Conservation (phyloP, 2,329 filamentous ascomycete genomes). For the Periconia sp. region DNA sequence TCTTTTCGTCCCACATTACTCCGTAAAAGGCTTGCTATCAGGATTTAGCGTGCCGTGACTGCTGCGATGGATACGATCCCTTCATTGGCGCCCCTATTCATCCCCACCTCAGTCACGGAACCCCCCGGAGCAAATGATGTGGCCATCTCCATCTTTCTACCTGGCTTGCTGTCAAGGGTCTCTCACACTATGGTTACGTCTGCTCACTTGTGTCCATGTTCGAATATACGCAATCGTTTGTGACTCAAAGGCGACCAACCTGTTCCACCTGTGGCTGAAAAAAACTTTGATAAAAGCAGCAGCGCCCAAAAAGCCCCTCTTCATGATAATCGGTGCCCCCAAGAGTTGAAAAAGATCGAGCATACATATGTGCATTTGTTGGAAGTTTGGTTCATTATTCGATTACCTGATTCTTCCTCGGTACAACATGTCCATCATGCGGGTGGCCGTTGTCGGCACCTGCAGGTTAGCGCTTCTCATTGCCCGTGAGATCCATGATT, state of each 20-base stretch:
- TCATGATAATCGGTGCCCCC: slow-evolving; percentile 8
- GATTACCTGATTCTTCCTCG: neutral
- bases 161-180: neutral
- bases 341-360: slow-evolving; percentile 9
- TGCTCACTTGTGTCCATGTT: slow-evolving; percentile 5
- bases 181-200: neutral
- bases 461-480: slow-evolving; percentile 62
- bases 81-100: slow-evolving; percentile 20
- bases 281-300: neutral
- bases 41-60: neutral
- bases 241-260: slow-evolving; percentile 33
- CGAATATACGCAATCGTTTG: slow-evolving; percentile 3
- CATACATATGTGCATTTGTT: slow-evolving; percentile 15
- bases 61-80: slow-evolving; percentile 7
- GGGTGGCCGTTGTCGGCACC: slow-evolving; percentile 64
- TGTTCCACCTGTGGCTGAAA: slow-evolving; percentile 7
- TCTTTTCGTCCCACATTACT: slow-evolving; percentile 11
- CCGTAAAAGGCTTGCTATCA: slow-evolving; percentile 9
- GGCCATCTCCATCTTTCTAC: neutral
- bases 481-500: slow-evolving; percentile 59
- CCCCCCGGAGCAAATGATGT: neutral
- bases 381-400: neutral
- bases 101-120: neutral
- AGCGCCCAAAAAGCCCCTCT: slow-evolving; percentile 2
- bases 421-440: slow-evolving; percentile 50